phyloP scores from a whole-genome alignment of 2,329 filamentous ascomycete species.

The Mariannaea elegans region DNA sequence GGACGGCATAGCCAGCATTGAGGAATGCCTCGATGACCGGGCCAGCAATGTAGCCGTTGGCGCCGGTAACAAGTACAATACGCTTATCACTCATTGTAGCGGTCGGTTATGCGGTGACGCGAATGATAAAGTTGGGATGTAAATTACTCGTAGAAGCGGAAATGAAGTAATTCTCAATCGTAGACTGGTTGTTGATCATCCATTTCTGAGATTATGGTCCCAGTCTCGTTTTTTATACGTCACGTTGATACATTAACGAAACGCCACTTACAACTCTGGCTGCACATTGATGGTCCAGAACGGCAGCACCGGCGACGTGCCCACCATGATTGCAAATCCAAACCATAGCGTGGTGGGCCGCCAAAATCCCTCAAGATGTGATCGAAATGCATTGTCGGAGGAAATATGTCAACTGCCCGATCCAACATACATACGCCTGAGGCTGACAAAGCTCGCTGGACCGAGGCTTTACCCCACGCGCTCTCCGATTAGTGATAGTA shows the following conservation, averaged over 20 bases:
- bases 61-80: constrained; percentile 48
- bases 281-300: neutral
- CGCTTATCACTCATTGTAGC: constrained; percentile 30
- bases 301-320: constrained; percentile 2
- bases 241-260: too few species aligned
- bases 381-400: neutral
- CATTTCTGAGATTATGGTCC: too few species aligned
- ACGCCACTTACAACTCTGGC: neutral
- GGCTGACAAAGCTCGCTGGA: neutral
- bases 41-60: constrained; percentile 51
- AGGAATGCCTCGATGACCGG: constrained; percentile 49
- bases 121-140: too few species aligned
- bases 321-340: neutral
- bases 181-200: too few species aligned
- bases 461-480: too few species aligned
- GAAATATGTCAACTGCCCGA: neutral
- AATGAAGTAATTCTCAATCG: neutral
- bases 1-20: constrained; percentile 48
- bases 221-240: neutral
- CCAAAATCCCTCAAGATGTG: too few species aligned
- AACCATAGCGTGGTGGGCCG: too few species aligned
- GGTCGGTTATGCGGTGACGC: too few species aligned
- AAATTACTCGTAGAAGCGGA: too few species aligned
- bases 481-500: too few species aligned
- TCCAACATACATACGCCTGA: neutral